Evolutionary conservation across 768 basidiomycete genomes (phyloP).

Genomic region (Xerocomus brunneocitrinus): DNA sequence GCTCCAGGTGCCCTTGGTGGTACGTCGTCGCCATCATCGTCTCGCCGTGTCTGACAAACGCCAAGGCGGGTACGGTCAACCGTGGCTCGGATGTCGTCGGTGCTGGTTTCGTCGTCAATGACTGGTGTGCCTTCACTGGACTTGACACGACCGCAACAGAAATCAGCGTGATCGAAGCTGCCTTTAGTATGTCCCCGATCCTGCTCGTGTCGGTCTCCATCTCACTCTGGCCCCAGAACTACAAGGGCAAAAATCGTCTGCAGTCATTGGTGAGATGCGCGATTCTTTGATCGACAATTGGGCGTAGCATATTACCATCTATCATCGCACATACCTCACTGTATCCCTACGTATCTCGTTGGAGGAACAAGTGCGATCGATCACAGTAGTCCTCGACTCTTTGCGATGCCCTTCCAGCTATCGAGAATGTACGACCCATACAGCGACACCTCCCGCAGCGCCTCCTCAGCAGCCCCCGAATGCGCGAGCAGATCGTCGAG

Average conservation of each 20-base stretch:
- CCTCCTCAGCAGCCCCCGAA: conserved; percentile 40
- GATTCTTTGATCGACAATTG: conserved; percentile 90
- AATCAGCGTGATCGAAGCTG: conserved; percentile 95
- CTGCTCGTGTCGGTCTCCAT: background rate
- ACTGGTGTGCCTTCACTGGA: conserved; percentile 99
- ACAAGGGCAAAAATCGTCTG: conserved; percentile 76
- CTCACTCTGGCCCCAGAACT: conserved; percentile 51
- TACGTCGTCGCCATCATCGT: conserved; percentile 38
- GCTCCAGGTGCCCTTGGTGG: conserved; percentile 91
- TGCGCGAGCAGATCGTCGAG: conserved; percentile 58
- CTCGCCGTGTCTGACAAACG: background rate
- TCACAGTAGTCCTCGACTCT: conserved; percentile 56
- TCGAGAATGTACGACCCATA: conserved; percentile 59
- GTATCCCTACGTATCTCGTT: conserved; percentile 17
- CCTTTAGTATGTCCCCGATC: conserved; percentile 72
- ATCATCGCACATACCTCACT: conserved; percentile 9
- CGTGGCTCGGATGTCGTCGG: conserved; percentile 98
- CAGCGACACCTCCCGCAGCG: conserved; percentile 47
- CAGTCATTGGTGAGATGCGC: conserved; percentile 88
- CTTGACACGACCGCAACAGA: conserved; percentile 99
- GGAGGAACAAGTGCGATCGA: conserved; percentile 11
- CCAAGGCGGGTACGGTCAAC: conserved; percentile 94
- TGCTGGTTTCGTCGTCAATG: conserved; percentile 96
- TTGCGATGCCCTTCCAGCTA: conserved; percentile 70
- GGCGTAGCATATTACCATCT: conserved; percentile 48